phyloP scores from a whole-genome alignment of 768 basidiomycete genomes.

The Rhizopogon salebrosus region DNA sequence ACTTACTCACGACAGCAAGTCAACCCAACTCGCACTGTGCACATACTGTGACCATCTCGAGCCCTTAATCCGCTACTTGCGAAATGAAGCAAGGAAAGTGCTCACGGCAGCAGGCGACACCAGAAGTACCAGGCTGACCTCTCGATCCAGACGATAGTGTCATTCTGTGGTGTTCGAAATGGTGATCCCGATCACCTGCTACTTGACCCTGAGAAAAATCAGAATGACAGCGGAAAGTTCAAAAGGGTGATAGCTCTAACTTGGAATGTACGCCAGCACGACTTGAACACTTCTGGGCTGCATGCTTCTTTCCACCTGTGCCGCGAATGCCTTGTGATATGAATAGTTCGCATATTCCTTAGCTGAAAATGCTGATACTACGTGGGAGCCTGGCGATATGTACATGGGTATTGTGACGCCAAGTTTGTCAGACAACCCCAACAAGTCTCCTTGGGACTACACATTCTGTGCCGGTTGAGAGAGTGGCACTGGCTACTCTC shows the following conservation, averaged over 20 bases:
- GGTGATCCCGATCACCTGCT: not conserved
- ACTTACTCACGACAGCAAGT: too few species aligned
- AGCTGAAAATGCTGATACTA: not conserved
- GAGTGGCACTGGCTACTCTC: constrained; percentile 6
- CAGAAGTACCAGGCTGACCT: not conserved
- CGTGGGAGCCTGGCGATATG: not conserved
- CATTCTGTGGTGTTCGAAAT: not conserved
- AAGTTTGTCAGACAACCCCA: constrained; percentile 42
- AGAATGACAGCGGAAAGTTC: not conserved
- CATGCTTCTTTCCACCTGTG: not conserved
- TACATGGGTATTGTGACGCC: not conserved
- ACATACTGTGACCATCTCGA: not conserved
- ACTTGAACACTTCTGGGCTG: not conserved
- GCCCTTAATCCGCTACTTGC: not conserved
- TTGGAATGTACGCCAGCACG: not conserved
- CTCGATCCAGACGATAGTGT: too few species aligned
- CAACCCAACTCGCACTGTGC: too few species aligned
- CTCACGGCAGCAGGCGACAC: not conserved
- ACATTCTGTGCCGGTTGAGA: constrained; percentile 18
- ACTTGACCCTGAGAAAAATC: not conserved
- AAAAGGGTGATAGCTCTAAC: not conserved
- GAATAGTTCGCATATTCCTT: not conserved
- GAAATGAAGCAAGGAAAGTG: not conserved
- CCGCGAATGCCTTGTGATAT: not conserved
- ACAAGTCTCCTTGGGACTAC: constrained; percentile 42